Percentiles rank a stretch among this genome's conserved stretches.
Evolutionary conservation across 495 filamentous ascomycete genomes (phyloP).

Genomic region (Neurospora sp.): DNA sequence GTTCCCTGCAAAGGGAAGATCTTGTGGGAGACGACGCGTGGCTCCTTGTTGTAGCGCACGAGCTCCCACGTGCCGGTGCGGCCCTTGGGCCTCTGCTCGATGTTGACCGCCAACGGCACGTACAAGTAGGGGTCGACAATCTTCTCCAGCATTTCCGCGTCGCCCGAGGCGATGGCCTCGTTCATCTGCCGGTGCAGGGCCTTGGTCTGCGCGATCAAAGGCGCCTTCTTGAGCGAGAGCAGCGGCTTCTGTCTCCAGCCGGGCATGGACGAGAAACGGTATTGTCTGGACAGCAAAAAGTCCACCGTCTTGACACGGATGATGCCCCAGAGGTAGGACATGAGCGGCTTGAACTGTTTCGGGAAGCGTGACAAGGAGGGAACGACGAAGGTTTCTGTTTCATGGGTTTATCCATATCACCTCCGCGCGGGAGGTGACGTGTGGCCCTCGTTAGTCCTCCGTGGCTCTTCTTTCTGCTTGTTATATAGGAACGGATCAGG

Average conservation of each 20-base stretch:
- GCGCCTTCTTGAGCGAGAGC: conserved; percentile 30
- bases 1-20: conserved; percentile 38
- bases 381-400: conserved; percentile 18
- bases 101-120: conserved; percentile 42
- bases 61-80: conserved; percentile 55
- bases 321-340: conserved; percentile 11
- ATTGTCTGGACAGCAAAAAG: background rate
- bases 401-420: background rate
- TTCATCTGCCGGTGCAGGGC: conserved; percentile 61
- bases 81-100: conserved; percentile 41
- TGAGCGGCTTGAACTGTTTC: conserved; percentile 1
- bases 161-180: conserved; percentile 57
- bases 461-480: background rate
- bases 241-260: conserved; percentile 14
- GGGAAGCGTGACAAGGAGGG: conserved; percentile 15
- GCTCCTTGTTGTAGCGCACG: conserved; percentile 45
- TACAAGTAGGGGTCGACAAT: conserved; percentile 54
- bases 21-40: conserved; percentile 53
- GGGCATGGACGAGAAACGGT: conserved; percentile 22
- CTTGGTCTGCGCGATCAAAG: conserved; percentile 41
- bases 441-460: background rate
- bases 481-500: background rate
- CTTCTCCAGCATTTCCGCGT: conserved; percentile 43
- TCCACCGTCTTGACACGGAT: conserved; percentile 6
- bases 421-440: background rate